Base-by-base conservation (phyloP, 768 basidiomycete genomes). In the Lentinula lateritia region DNA sequence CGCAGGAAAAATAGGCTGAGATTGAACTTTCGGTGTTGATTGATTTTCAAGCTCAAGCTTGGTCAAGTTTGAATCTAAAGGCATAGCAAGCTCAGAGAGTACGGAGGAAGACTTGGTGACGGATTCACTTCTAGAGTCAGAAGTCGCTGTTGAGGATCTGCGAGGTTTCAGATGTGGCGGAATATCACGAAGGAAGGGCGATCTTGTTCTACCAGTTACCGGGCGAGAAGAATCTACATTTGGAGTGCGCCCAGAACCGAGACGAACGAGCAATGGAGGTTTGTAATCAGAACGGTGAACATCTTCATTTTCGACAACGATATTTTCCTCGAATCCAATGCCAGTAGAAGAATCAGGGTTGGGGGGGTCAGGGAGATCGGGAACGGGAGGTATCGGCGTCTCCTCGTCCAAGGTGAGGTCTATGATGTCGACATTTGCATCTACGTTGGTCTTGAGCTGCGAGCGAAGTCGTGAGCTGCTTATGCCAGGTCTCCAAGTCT, bases 181-280 rank as follows among this genome's bases (percentile, higher is more conserved):
- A 6, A 6, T 43, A 16, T 7, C 6, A n/a, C 16, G 42, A 43
- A 6, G 42, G 42, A 43, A 43, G 6, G 16, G 13, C 42, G 42
- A n/a, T 43, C 16, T n/a, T 43, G 13, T 13, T 5, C 6, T 13
- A 43, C 42, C 16, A 5, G 6, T 43, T 0, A 5, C 16, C 42
- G 16, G 16, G 6, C 13, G 42, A 43, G 42, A 34, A 15, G 52
- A 38, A 38, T 8, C 35, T 5, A 7, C 38, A 38, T 5, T 41
- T n/a, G 18, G 36, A 23, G 53, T 20, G 8, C 53, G 53, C 18
- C 53, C 53, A 1, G 53, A 55, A n/a, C 53, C 53, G 38, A 55
- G 53, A 39, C 53, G 53, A 55, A 55, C 53, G 36, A 55, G 34
- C 12, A 55, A 39, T 15, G 53, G 53, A 55, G 53, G 53, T 10